Evolutionary conservation across 257 asterid genomes (phyloP).

Genomic region (Plectranthus barbatus): DNA sequence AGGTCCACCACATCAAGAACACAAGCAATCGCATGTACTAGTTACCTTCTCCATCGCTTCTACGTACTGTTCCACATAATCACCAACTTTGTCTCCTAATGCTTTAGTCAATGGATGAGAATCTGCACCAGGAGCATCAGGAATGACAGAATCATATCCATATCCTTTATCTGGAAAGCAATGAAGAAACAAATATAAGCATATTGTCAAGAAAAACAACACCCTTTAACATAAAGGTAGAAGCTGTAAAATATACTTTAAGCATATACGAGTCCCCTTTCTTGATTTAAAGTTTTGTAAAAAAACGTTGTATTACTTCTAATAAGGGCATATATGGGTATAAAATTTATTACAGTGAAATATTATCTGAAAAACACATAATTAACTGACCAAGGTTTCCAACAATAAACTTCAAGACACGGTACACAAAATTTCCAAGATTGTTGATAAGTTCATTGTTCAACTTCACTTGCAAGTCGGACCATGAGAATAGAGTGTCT

Average conservation of each 20-base stretch:
- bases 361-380: not conserved
- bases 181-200: constrained; percentile 7
- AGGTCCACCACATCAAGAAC: not conserved
- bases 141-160: constrained; percentile 82
- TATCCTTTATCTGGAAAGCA: constrained; percentile 66
- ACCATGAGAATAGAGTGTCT: constrained; percentile 94
- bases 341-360: too few relatives aligned
- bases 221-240: not conserved
- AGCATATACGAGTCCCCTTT: too few relatives aligned
- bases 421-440: constrained; percentile 83
- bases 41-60: constrained; percentile 95
- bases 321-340: too few relatives aligned
- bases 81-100: constrained; percentile 69
- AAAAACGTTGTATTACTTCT: too few relatives aligned
- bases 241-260: not conserved
- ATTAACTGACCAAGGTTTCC: constrained; percentile 65
- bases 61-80: constrained; percentile 53
- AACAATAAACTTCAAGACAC: constrained; percentile 90
- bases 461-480: constrained; percentile 83
- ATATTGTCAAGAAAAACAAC: not conserved
- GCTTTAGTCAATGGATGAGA: constrained; percentile 63
- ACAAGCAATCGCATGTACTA: constrained; percentile 10
- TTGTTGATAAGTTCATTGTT: constrained; percentile 75
- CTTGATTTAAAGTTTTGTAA: too few relatives aligned
- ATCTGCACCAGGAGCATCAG: constrained; percentile 65